Evolutionary conservation across 148 eudicot genomes (phyloP).

Genomic region (Vaccinium vitisidaea): DNA sequence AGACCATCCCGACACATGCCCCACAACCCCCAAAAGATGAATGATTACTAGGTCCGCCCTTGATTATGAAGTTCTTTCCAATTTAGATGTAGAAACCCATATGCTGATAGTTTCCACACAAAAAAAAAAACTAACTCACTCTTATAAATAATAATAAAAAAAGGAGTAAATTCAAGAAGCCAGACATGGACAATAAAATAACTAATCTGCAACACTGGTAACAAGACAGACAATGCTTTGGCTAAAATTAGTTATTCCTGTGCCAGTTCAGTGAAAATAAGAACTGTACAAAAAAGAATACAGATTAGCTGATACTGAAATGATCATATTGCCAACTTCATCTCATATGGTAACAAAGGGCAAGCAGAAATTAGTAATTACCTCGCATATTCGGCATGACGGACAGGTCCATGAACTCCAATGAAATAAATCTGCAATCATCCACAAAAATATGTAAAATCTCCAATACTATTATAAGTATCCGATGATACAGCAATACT

Average conservation of each 20-base stretch:
- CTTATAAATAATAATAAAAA: too few species aligned
- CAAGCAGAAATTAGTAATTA: constrained; percentile 20
- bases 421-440: constrained; percentile 80
- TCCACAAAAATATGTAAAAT: constrained; percentile 12
- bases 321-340: background rate
- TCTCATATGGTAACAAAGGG: background rate
- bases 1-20: background rate
- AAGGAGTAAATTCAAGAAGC: background rate
- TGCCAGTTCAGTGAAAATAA: background rate
- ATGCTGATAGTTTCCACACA: background rate
- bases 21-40: background rate
- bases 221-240: background rate
- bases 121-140: background rate
- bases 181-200: background rate
- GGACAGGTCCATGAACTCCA: constrained; percentile 99
- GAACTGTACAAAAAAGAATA: background rate
- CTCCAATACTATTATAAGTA: constrained; percentile 3
- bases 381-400: constrained; percentile 93
- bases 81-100: background rate
- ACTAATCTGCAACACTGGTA: background rate
- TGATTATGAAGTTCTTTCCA: background rate
- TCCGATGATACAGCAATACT: background rate
- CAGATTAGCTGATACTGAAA: background rate
- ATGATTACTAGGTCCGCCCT: background rate
- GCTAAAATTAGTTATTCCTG: background rate